Evolutionary conservation across 345 rosid genomes (phyloP).

Genomic region (Triadica sebifera): DNA sequence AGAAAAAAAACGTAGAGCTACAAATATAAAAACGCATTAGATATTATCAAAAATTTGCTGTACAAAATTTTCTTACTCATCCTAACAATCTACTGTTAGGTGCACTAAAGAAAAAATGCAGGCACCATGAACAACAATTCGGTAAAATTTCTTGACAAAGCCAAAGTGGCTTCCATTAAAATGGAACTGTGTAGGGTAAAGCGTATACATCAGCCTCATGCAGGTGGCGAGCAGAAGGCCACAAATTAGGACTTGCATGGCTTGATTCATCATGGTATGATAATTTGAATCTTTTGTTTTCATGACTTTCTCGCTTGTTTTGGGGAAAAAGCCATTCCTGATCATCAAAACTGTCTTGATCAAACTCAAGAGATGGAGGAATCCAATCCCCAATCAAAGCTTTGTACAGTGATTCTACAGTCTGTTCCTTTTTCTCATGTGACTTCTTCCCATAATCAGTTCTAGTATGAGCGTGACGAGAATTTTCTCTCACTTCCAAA

Average conservation of each 20-base stretch:
- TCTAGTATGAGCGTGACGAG: not conserved
- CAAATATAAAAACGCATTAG: not conserved
- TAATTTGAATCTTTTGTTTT: not conserved
- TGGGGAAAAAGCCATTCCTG: slow-evolving; percentile 54
- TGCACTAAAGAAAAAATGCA: not conserved
- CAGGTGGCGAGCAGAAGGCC: slow-evolving; percentile 46
- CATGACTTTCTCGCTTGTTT: slow-evolving; percentile 1
- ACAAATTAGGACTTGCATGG: slow-evolving; percentile 1
- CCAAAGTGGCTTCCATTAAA: slow-evolving; percentile 19
- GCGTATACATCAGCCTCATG: slow-evolving; percentile 45
- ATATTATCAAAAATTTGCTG: not conserved
- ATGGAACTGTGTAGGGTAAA: slow-evolving; percentile 63
- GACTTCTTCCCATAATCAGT: not conserved
- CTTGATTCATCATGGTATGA: slow-evolving; percentile 8
- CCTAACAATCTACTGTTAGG: not conserved
- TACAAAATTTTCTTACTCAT: not conserved
- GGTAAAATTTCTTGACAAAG: not conserved
- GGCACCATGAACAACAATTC: not conserved
- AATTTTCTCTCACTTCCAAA: not conserved
- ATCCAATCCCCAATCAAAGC: slow-evolving; percentile 47
- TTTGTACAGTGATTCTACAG: slow-evolving; percentile 29
- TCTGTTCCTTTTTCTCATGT: not conserved
- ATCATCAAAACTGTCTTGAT: slow-evolving; percentile 25
- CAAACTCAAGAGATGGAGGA: slow-evolving; percentile 22
- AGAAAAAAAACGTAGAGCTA: no score